Conservation (phyloP, 805 yeast species). For the Isabelozyma gotoi region DNA sequence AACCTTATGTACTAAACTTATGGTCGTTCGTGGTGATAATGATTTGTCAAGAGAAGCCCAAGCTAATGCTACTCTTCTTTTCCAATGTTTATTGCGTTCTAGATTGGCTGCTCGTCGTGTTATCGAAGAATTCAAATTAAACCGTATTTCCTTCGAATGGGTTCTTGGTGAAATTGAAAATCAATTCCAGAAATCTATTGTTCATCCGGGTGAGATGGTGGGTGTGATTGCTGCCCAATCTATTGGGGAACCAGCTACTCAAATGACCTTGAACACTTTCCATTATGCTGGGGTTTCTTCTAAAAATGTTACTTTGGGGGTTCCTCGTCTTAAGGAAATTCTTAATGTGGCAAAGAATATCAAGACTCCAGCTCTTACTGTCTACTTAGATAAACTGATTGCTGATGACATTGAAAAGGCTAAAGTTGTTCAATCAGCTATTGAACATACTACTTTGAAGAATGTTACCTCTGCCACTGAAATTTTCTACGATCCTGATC, state of each 20-base stretch:
- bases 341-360: conserved; percentile 96
- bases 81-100: conserved; percentile 91
- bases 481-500: conserved; percentile 97
- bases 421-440: conserved; percentile 91
- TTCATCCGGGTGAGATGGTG: conserved; percentile 98
- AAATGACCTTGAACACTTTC: conserved; percentile 96
- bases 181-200: conserved; percentile 87
- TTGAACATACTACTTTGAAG: conserved; percentile 92
- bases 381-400: conserved; percentile 77
- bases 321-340: conserved; percentile 97
- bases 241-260: conserved; percentile 98
- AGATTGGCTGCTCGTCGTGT: conserved; percentile 89
- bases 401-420: conserved; percentile 92
- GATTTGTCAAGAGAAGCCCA: conserved; percentile 80
- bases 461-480: conserved; percentile 97
- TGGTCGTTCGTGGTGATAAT: conserved; percentile 82
- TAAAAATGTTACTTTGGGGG: conserved; percentile 94
- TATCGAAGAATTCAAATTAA: conserved; percentile 84
- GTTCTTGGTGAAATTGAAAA: conserved; percentile 91
- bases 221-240: conserved; percentile 98
- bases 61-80: conserved; percentile 82
- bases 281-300: conserved; percentile 98
- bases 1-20: conserved; percentile 62
- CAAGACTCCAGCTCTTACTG: conserved; percentile 98
- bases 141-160: conserved; percentile 90